phyloP scores from a whole-genome alignment of 495 filamentous ascomycete species.

The Astrocystis sublimbata region DNA sequence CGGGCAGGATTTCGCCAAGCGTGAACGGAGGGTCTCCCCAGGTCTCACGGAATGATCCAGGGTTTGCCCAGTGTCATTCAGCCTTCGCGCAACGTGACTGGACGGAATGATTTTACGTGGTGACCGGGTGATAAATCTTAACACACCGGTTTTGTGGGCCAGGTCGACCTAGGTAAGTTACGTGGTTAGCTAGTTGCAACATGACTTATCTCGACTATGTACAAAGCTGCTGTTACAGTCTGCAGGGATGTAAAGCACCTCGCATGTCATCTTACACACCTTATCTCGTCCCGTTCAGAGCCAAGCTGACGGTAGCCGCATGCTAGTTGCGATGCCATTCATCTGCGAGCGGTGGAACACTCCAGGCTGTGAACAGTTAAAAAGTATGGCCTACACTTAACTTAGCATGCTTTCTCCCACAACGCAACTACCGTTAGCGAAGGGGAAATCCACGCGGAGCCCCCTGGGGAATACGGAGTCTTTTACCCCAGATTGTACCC shows the following conservation, averaged over 20 bases:
- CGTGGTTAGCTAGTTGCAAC: no score
- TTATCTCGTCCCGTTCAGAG: neutral
- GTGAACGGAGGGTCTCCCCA: neutral
- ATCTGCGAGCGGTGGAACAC: no score
- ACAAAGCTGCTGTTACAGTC: neutral
- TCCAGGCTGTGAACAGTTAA: neutral
- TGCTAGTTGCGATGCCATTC: neutral
- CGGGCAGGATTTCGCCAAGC: constrained; percentile 4
- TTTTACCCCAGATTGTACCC: neutral
- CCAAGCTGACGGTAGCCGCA: neutral
- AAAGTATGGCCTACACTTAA: neutral
- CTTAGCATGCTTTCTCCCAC: neutral
- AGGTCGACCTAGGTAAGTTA: neutral
- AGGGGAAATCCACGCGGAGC: neutral
- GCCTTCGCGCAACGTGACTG: constrained; percentile 2
- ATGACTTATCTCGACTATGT: no score
- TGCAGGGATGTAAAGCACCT: neutral
- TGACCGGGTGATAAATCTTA: neutral
- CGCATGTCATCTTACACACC: neutral
- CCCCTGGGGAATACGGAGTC: neutral
- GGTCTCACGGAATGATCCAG: neutral
- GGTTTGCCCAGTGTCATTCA: neutral
- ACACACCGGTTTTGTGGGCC: constrained; percentile 3
- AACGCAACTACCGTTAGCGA: neutral
- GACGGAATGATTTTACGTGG: neutral